Evolutionary conservation across 192 early-diverging fungal genomes (phyloP).

Genomic region (Mortierella alpina): DNA sequence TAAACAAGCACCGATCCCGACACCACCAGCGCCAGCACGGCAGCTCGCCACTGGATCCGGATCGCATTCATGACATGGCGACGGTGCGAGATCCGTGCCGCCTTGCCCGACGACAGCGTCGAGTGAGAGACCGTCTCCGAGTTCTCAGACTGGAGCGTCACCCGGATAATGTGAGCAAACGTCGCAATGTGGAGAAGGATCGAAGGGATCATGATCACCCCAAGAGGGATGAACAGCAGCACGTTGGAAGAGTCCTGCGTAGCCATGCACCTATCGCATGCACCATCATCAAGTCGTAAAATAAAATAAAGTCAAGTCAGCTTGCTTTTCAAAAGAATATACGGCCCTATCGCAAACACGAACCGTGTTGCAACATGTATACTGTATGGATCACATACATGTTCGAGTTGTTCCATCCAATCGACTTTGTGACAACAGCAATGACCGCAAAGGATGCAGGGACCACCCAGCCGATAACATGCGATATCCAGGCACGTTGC

Average conservation of each 20-base stretch:
- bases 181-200: constrained; percentile 57
- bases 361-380: not conserved
- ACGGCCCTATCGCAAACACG: not conserved
- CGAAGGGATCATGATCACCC: constrained; percentile 50
- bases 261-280: constrained; percentile 23
- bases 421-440: constrained; percentile 34
- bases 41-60: constrained; percentile 62
- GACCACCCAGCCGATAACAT: constrained; percentile 56
- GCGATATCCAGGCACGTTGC: constrained; percentile 42
- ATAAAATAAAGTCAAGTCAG: not conserved
- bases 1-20: constrained; percentile 51
- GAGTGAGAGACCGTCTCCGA: constrained; percentile 26
- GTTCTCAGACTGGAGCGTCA: constrained; percentile 24
- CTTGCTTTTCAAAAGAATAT: not conserved
- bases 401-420: constrained; percentile 58
- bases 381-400: constrained; percentile 28
- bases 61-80: constrained; percentile 58
- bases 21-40: constrained; percentile 42
- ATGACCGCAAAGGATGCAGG: constrained; percentile 49
- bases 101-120: constrained; percentile 13
- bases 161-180: constrained; percentile 57
- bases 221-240: constrained; percentile 56
- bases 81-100: constrained; percentile 30
- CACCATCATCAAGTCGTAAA: not conserved
- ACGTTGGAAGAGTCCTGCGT: constrained; percentile 11